Conservation (phyloP, 1,139 yeast genomes). For the Taphrina confusa region DNA sequence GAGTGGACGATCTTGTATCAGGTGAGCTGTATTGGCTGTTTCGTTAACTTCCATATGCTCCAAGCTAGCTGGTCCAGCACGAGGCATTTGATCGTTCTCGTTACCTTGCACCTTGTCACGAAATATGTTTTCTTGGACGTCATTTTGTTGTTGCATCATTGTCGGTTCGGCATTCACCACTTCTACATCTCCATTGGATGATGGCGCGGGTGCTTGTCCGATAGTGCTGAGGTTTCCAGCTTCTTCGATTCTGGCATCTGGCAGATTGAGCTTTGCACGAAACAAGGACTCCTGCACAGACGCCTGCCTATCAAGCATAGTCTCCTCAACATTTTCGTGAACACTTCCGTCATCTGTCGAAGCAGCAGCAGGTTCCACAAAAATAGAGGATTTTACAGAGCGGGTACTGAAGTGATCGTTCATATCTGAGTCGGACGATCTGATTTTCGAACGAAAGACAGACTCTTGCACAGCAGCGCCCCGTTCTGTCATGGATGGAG, state of each 20-base stretch:
- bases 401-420: not conserved
- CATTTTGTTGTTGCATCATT: conserved; percentile 28
- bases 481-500: conserved; percentile 29
- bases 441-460: conserved; percentile 28
- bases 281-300: conserved; percentile 26
- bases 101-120: conserved; percentile 24
- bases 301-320: conserved; percentile 26
- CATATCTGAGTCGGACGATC: conserved; percentile 6
- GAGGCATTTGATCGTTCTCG: not conserved
- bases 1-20: not conserved
- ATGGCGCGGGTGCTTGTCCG: conserved; percentile 26
- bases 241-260: not conserved
- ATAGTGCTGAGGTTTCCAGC: conserved; percentile 14
- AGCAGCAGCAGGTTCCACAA: conserved; percentile 27
- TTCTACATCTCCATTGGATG: conserved; percentile 20
- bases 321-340: conserved; percentile 6
- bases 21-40: not conserved
- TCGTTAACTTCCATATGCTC: conserved; percentile 25
- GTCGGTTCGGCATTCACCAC: conserved; percentile 20
- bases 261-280: conserved; percentile 21
- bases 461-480: conserved; percentile 34
- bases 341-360: conserved; percentile 25
- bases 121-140: conserved; percentile 28
- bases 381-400: conserved; percentile 26
- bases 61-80: conserved; percentile 16